phyloP scores from a whole-genome alignment of 163 green algal genomes.

The Chlorella variabilis region DNA sequence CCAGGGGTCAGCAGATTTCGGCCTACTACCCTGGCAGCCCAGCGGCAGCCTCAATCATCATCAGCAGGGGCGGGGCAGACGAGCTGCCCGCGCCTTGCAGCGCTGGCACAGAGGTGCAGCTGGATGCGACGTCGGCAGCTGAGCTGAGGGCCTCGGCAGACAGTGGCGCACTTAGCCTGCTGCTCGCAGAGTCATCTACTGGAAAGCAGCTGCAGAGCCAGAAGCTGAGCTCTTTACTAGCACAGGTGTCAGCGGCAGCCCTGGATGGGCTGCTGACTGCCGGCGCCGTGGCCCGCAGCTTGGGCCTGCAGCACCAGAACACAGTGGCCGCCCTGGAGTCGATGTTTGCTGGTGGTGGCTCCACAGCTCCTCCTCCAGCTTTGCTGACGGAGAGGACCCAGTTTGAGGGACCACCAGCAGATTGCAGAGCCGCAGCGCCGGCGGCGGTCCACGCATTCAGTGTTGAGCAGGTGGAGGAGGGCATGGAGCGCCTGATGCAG shows the following conservation, averaged over 20 bases:
- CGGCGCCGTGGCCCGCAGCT: constrained; percentile 4
- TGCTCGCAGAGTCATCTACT: constrained; percentile 8
- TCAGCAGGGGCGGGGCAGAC: background rate
- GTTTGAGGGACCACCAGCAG: background rate
- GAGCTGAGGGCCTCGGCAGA: constrained; percentile 20
- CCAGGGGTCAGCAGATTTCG: background rate
- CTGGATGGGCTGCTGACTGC: background rate
- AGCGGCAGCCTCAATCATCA: too few relatives aligned
- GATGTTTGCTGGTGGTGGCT: background rate
- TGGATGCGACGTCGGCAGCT: background rate
- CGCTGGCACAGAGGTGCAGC: background rate
- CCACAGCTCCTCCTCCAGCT: too few relatives aligned
- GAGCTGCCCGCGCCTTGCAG: background rate
- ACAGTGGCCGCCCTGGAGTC: background rate
- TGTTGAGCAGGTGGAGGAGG: constrained; percentile 1
- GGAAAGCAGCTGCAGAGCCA: background rate
- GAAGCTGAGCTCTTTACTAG: constrained; percentile 8
- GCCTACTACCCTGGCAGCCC: background rate
- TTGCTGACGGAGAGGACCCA: too few relatives aligned
- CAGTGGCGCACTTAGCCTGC: constrained; percentile 30
- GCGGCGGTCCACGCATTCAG: background rate
- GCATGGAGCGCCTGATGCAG: background rate
- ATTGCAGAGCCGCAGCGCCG: background rate
- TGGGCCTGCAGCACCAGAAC: constrained; percentile 15
- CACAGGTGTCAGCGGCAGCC: background rate